These are phyloP conservation scores for Bacterosira constricta DNA, from an alignment of 108 stramenopile genomes.

Conservation along the genomic window DNA sequence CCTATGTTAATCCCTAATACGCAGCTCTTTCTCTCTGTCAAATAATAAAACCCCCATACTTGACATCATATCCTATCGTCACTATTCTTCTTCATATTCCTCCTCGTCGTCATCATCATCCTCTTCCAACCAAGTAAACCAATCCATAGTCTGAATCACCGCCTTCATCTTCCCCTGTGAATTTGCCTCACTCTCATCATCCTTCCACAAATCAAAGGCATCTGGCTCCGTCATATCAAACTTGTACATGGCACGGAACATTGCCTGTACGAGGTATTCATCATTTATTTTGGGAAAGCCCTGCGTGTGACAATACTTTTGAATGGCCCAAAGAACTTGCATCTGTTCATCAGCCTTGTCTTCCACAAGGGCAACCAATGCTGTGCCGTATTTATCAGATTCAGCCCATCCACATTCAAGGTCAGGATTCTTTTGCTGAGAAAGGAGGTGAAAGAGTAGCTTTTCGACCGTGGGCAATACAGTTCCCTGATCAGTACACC, in stretches of 20 bases:
- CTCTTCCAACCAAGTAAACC: constrained; percentile 88
- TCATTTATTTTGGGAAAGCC: constrained; percentile 88
- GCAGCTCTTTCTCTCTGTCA: too few relatives aligned
- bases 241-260: constrained; percentile 91
- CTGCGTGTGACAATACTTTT: constrained; percentile 78
- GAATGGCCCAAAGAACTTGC: constrained; percentile 81
- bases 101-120: constrained; percentile 86
- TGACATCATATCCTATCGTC: too few relatives aligned
- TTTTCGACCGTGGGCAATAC: constrained; percentile 67
- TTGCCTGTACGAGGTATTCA: constrained; percentile 78
- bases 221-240: constrained; percentile 80
- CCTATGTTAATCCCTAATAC: too few relatives aligned
- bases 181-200: constrained; percentile 77
- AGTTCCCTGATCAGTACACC: constrained; percentile 55
- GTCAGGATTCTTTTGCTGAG: constrained; percentile 68
- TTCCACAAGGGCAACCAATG: constrained; percentile 67
- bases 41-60: too few relatives aligned
- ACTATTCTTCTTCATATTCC: constrained; percentile 69
- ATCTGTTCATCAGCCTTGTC: constrained; percentile 76
- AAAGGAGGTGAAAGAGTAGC: constrained; percentile 65
- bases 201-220: constrained; percentile 82
- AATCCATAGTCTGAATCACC: constrained; percentile 83
- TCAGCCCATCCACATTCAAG: constrained; percentile 80
- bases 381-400: constrained; percentile 65
- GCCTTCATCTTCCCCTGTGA: constrained; percentile 73